Evolutionary conservation across 768 basidiomycete genomes (phyloP).

Genomic region (Auricularia heimuer): DNA sequence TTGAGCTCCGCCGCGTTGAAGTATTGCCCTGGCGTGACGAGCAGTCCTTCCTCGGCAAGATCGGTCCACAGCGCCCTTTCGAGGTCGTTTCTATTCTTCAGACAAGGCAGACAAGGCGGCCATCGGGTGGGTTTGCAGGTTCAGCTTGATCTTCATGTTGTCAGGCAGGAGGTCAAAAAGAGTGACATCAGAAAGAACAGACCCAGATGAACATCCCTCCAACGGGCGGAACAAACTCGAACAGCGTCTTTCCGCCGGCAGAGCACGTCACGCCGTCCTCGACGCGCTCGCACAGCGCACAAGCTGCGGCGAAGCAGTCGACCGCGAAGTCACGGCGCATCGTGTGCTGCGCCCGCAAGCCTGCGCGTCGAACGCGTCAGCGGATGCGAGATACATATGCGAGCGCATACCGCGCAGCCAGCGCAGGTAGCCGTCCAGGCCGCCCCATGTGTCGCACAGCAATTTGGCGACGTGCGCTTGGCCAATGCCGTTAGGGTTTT

Average conservation of each 20-base stretch:
- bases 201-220: constrained; percentile 75
- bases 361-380: background rate
- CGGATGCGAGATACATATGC: background rate
- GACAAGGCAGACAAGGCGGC: constrained; percentile 6
- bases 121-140: constrained; percentile 51
- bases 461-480: constrained; percentile 56
- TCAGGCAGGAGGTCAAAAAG: background rate
- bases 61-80: constrained; percentile 52
- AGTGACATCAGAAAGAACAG: background rate
- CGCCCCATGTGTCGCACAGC: constrained; percentile 46
- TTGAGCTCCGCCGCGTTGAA: constrained; percentile 19
- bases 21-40: constrained; percentile 52
- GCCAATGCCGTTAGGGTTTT: constrained; percentile 62
- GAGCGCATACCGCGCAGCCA: constrained; percentile 50
- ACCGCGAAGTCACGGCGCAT: constrained; percentile 52
- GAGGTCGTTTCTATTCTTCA: constrained; percentile 29
- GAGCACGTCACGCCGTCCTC: constrained; percentile 13
- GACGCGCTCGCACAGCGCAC: constrained; percentile 28
- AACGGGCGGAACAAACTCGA: constrained; percentile 65
- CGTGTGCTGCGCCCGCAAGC: constrained; percentile 45
- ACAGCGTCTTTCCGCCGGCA: constrained; percentile 25
- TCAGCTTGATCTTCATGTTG: constrained; percentile 33
- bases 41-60: constrained; percentile 50
- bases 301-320: constrained; percentile 52
- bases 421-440: constrained; percentile 58